Evolutionary conservation across 2,329 filamentous ascomycete species (phyloP).

Genomic region (Berkeleyomyces basicola): DNA sequence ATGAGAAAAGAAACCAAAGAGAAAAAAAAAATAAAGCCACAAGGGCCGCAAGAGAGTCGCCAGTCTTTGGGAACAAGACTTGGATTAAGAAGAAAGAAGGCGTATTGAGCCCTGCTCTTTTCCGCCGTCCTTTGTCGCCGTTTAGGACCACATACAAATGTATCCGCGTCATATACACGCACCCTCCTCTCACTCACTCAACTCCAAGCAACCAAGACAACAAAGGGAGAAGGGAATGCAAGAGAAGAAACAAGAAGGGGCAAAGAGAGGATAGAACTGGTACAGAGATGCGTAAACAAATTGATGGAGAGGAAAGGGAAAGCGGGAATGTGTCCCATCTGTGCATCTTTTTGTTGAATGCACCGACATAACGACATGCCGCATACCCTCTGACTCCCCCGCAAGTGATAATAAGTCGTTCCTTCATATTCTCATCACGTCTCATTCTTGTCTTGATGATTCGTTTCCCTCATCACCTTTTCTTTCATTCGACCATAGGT

Average conservation of each 20-base stretch:
- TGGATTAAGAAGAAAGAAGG: not conserved
- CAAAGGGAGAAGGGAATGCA: not conserved
- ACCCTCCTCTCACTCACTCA: not conserved
- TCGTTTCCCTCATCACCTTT: constrained; percentile 14
- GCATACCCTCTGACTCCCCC: not conserved
- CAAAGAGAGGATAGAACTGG: not conserved
- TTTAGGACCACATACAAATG: not conserved
- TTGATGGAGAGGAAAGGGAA: constrained; percentile 1
- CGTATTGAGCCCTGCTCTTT: not conserved
- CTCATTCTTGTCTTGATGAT: constrained; percentile 16
- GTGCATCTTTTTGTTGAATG: not conserved
- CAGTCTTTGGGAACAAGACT: not conserved
- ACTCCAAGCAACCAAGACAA: not conserved
- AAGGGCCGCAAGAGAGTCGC: not conserved
- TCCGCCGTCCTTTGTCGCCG: not conserved
- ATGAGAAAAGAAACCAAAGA: not conserved
- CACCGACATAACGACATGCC: not conserved
- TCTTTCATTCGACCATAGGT: constrained; percentile 9
- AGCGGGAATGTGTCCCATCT: not conserved
- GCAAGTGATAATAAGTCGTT: not conserved
- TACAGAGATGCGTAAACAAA: not conserved
- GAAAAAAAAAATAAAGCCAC: not conserved
- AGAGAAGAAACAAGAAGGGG: constrained; percentile 1
- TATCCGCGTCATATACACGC: not conserved
- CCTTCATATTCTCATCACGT: not conserved